Percentiles rank a stretch among this genome's conserved stretches.
Evolutionary conservation across 768 basidiomycete species (phyloP).

Genomic region (Rhizopogon roseolus): DNA sequence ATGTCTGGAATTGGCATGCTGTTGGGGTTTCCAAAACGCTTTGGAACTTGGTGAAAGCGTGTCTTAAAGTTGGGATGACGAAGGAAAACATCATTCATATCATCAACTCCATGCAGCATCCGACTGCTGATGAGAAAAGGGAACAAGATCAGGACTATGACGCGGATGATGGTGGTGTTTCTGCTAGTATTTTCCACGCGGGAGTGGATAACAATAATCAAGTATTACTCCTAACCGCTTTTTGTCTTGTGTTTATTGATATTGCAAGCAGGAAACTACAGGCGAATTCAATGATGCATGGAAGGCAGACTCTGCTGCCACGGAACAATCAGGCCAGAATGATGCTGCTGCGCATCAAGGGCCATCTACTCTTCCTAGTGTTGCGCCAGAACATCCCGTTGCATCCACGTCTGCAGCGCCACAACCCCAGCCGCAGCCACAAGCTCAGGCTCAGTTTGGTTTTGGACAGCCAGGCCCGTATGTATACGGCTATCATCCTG

Average conservation of each 20-base stretch:
- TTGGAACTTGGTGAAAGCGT: constrained; percentile 70
- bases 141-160: constrained; percentile 29
- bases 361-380: background rate
- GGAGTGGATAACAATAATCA: constrained; percentile 20
- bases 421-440: constrained; percentile 14
- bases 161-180: constrained; percentile 29
- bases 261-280: constrained; percentile 31
- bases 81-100: constrained; percentile 60
- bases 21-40: constrained; percentile 65
- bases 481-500: constrained; percentile 31
- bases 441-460: constrained; percentile 20
- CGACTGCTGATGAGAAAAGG: constrained; percentile 29
- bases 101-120: constrained; percentile 51
- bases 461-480: constrained; percentile 28
- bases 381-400: constrained; percentile 16
- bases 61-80: constrained; percentile 51
- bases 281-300: constrained; percentile 59
- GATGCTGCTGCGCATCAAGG: constrained; percentile 12
- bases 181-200: constrained; percentile 16
- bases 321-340: constrained; percentile 19
- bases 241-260: constrained; percentile 6
- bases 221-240: constrained; percentile 13
- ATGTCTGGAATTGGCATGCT: constrained; percentile 76
- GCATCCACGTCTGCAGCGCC: constrained; percentile 10
- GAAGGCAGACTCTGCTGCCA: constrained; percentile 50